Base-by-base conservation (phyloP, 1,284 basidiomycete genomes). In the Sporisorium reilianum region DNA sequence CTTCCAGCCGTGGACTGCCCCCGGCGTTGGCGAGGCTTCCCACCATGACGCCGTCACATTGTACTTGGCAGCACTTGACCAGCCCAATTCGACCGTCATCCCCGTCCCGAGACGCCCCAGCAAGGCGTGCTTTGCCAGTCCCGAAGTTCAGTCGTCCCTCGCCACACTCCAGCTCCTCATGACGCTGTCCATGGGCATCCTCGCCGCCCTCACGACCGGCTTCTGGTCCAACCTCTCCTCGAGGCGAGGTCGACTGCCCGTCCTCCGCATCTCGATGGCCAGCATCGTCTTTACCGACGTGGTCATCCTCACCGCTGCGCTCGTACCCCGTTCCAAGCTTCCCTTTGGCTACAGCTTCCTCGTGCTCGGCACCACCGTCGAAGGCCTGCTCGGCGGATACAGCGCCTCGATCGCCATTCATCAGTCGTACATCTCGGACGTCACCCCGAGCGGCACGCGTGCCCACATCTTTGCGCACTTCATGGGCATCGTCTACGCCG, bases 221-320 rank as follows among this genome's bases (percentile, higher is more conserved):
- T 93, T 90, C 88, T 97, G 94, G 94, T 92, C 92, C 38, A 89
- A 89, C 64, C 91, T 91, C 48, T 90, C 92, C 9, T 93, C 95
- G 81, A 87, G 90, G 20, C 85, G 91, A 64, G 94, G 94, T 11
- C 88, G 94, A 28, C 92, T 90, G 5, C 89, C 88, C 49, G 90
- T 95, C 34, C 88, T 96, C 57, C 89, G 91, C 12, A 85, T 90
- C 25, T 86, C 90, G 16, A 90, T 91, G 5, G 74, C 91, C 20
- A 93, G 94, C 5, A 84, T 94, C 2, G 87, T 94, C 78, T 86
- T 92, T 68, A 92, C 91, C 91, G 93, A 85, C 50, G 89, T 89
- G 11, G 22, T 65, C 45, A 53, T 64, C 16, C 49, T 80, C 11
- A 49, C 55, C 20, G 44, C 67, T 18, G 65, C 58, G 4, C 52